Base-by-base conservation (phyloP, 129 eudicot species). In the Erigeron canadensis region DNA sequence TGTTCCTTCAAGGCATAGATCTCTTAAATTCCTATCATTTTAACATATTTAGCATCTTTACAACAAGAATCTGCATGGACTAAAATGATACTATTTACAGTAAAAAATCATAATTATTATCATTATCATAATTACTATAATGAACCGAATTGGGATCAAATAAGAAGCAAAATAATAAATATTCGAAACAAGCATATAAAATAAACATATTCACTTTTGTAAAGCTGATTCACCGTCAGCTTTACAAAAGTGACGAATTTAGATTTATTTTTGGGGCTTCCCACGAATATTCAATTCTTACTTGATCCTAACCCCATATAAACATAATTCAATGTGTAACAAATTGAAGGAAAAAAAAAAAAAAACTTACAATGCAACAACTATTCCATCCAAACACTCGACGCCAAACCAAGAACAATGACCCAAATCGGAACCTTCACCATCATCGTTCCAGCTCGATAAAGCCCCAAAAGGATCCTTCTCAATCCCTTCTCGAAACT, bases 381-480 rank as follows among this genome's bases (percentile, higher is more conserved):
- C 88, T 61, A 75, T 79, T 12, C 96, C 90, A 16, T 80, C 75
- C 4, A 75, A 80, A 83, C 96, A 89, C 66, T 82, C 77, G 18
- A 89, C 84, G 8, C 96, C 96, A 28, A 80, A 75, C 96, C 96
- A 89, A 65, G 76, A 72, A 79, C 96, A 89, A 57, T 48, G 89
- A 9, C 65, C 73, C 23, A 44, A 72, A 18, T 82, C 89, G 69
- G 62, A 77, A 54, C 21, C 72, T 23, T 59, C 48, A 70, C 39
- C 83, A 39, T 50, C 63, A 23, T 59, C 5, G 54, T 59, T 79
- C 96, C 96, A 89, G 51, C 69, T 80, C 13, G 86, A 63, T 12
- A 89, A 79, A 54, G 81, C 88, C 58, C 82, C 75, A 56, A 82
- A 89, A 8, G 93, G 93, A 53, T 89, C 96, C 41, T 12, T 74